Percentiles rank a stretch among this genome's conserved stretches.
Evolutionary conservation across 2,329 filamentous ascomycete genomes (phyloP).

Genomic region (Talaromyces rugulosus): DNA sequence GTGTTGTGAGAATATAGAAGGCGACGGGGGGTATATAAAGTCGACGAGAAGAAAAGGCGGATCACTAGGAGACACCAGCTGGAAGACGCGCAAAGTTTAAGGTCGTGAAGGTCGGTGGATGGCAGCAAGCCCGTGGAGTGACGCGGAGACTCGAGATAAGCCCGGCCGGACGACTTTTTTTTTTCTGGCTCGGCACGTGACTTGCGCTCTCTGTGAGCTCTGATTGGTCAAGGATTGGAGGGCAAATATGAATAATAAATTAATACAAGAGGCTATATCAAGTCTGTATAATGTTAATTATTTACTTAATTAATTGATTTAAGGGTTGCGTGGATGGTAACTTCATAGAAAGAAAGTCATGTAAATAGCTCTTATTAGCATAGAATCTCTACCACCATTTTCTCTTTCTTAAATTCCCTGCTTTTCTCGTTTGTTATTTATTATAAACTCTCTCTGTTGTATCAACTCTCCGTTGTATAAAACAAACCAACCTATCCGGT

Average conservation of each 20-base stretch:
- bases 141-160: background rate
- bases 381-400: too few relatives aligned
- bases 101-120: background rate
- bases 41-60: background rate
- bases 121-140: background rate
- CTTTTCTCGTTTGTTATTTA: too few relatives aligned
- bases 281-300: too few relatives aligned
- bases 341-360: too few relatives aligned
- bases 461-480: background rate
- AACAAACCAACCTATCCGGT: background rate
- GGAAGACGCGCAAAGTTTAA: background rate
- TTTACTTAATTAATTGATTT: too few relatives aligned
- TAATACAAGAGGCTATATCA: too few relatives aligned
- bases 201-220: background rate
- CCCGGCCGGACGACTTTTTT: background rate
- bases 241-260: too few relatives aligned
- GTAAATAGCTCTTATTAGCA: too few relatives aligned
- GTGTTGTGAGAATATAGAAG: background rate
- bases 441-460: too few relatives aligned
- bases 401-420: too few relatives aligned
- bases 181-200: background rate
- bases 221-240: background rate
- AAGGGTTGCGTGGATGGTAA: too few relatives aligned
- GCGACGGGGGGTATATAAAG: background rate
- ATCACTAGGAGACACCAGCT: background rate